phyloP scores from a whole-genome alignment of 2,329 filamentous ascomycete species.

The Phaeosphaeriaceae sp. region DNA sequence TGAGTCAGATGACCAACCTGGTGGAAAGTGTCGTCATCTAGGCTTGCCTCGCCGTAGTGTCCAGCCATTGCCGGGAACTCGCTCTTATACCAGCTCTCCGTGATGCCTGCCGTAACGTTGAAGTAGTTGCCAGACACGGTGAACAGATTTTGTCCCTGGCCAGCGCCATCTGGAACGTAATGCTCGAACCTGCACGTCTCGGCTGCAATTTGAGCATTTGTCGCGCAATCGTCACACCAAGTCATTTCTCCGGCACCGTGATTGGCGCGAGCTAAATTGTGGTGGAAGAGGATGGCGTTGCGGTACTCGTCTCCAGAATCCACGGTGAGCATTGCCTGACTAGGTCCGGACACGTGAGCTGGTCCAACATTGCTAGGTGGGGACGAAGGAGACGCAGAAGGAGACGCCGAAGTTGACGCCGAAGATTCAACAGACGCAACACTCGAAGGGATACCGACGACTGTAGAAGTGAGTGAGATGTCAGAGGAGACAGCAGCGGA shows the following conservation, averaged over 20 bases:
- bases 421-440: constrained; percentile 10
- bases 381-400: constrained; percentile 11
- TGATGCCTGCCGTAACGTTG: constrained; percentile 73
- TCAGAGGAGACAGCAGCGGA: neutral
- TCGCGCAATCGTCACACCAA: constrained; percentile 71
- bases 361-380: constrained; percentile 5
- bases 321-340: constrained; percentile 33
- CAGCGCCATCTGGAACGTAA: constrained; percentile 34
- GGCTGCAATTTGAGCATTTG: constrained; percentile 69
- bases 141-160: constrained; percentile 94
- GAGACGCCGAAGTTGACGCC: constrained; percentile 13
- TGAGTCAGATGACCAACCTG: constrained; percentile 47
- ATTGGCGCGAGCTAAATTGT: constrained; percentile 87
- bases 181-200: constrained; percentile 82
- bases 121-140: constrained; percentile 63
- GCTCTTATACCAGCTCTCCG: constrained; percentile 87
- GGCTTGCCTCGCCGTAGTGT: constrained; percentile 65
- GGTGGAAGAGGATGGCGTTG: constrained; percentile 65
- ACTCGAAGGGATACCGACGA: constrained; percentile 6
- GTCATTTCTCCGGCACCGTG: constrained; percentile 72
- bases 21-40: constrained; percentile 57
- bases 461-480: neutral
- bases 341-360: constrained; percentile 19
- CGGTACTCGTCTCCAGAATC: constrained; percentile 34
- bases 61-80: constrained; percentile 68